Conservation (phyloP, 164 flowering plant genomes). For the Vitis vinifera region DNA sequence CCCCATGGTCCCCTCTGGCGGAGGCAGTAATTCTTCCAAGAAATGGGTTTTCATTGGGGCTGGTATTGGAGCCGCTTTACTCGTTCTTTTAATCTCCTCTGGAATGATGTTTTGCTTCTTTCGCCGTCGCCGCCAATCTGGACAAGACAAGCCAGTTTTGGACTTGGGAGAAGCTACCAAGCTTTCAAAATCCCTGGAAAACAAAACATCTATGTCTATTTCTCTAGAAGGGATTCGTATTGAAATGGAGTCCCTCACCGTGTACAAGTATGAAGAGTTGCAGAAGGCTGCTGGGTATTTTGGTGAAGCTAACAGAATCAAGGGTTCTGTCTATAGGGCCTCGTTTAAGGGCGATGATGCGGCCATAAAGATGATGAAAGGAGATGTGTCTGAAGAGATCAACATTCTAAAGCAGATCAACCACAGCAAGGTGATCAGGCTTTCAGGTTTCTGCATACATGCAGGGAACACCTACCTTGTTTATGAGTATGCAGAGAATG, state of each 20-base stretch:
- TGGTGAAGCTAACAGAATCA: conserved; percentile 39
- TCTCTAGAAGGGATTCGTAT: conserved; percentile 34
- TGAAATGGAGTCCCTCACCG: conserved; percentile 48
- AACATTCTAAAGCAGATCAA: conserved; percentile 54
- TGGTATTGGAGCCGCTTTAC: conserved; percentile 45
- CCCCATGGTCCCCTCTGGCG: conserved; percentile 9
- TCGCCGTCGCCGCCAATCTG: conserved; percentile 11
- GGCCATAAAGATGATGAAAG: conserved; percentile 63
- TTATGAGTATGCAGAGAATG: conserved; percentile 65
- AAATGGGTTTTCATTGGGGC: conserved; percentile 58
- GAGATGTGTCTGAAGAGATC: conserved; percentile 60
- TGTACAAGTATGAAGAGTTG: conserved; percentile 56
- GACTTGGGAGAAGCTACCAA: too few species aligned
- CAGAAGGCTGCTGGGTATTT: conserved; percentile 55
- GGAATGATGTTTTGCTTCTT: conserved; percentile 28
- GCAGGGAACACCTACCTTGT: conserved; percentile 62
- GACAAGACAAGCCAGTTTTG: conserved; percentile 1
- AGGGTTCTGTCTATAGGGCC: conserved; percentile 60
- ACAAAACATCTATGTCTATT: conserved; percentile 19
- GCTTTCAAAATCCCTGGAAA: too few species aligned
- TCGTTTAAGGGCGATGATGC: conserved; percentile 56
- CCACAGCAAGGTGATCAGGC: conserved; percentile 61
- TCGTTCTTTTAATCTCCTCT: conserved; percentile 24
- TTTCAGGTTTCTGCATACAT: conserved; percentile 63
- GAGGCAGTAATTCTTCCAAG: conserved; percentile 19